A percentile compares a stretch with the other conserved stretches of the same genome.
These are phyloP conservation scores for Friedmanniomyces endolithicus DNA, from an alignment of 495 filamentous ascomycete species.

Conservation along the genomic window DNA sequence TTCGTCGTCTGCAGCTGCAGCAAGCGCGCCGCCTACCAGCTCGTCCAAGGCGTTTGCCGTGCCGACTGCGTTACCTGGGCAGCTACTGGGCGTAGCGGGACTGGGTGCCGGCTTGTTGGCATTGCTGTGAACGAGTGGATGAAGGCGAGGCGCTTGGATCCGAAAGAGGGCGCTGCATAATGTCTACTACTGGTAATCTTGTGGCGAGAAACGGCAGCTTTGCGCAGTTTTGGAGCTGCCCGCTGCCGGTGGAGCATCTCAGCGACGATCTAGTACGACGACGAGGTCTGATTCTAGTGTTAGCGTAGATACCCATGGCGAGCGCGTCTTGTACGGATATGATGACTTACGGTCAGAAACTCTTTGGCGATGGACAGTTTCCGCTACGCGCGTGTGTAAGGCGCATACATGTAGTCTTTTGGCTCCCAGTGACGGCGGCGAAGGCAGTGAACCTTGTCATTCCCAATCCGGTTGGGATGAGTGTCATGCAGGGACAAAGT, in stretches of 20 bases:
- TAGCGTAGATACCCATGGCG: background rate
- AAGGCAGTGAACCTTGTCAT: slow-evolving; percentile 56
- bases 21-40: background rate
- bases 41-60: background rate
- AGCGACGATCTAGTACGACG: slow-evolving; percentile 20
- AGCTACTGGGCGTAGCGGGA: background rate
- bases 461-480: slow-evolving; percentile 62
- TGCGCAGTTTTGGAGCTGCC: slow-evolving; percentile 18
- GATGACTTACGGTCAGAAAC: slow-evolving; percentile 46
- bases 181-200: too few relatives aligned
- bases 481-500: slow-evolving; percentile 64
- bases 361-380: slow-evolving; percentile 63
- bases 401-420: too few relatives aligned
- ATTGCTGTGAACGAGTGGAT: background rate
- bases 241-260: slow-evolving; percentile 17
- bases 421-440: slow-evolving; percentile 52
- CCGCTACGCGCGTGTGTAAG: too few relatives aligned
- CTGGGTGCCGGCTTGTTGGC: background rate
- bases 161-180: background rate
- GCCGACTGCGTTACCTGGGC: background rate
- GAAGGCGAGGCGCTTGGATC: background rate
- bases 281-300: slow-evolving; percentile 9
- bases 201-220: slow-evolving; percentile 7
- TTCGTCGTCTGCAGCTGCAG: background rate
- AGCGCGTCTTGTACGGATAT: background rate